Conservation (phyloP, 352 stramenopile species). For the Globisporangium okanoganense region DNA sequence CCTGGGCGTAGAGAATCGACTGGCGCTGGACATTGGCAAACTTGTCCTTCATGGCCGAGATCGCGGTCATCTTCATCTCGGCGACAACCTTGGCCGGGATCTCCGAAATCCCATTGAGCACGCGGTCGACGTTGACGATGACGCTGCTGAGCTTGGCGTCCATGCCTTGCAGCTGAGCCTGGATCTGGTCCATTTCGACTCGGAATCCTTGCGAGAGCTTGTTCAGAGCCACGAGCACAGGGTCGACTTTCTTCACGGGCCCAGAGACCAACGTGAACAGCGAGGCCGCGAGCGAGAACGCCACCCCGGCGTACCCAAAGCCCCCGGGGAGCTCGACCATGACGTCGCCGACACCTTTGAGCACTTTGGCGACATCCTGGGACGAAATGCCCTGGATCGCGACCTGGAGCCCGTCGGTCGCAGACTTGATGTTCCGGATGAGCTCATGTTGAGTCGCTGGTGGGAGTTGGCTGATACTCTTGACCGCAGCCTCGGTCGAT, state of each 20-base stretch:
- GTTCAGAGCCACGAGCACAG: conserved; percentile 26
- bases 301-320: conserved; percentile 33
- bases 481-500: conserved; percentile 16
- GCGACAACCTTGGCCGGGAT: conserved; percentile 38
- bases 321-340: conserved; percentile 27
- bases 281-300: conserved; percentile 41
- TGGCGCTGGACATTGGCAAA: conserved; percentile 30
- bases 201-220: conserved; percentile 24
- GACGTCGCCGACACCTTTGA: conserved; percentile 40
- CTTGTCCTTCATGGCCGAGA: conserved; percentile 48
- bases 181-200: conserved; percentile 26
- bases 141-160: conserved; percentile 23
- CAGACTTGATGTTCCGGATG: conserved; percentile 30
- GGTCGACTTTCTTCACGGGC: conserved; percentile 18
- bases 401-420: conserved; percentile 42
- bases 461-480: conserved; percentile 20
- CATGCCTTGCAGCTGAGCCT: conserved; percentile 21
- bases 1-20: conserved; percentile 27
- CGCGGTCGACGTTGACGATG: conserved; percentile 31
- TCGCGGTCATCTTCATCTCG: conserved; percentile 42
- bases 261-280: conserved; percentile 20
- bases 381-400: conserved; percentile 24
- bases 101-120: conserved; percentile 32
- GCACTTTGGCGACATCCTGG: conserved; percentile 29
- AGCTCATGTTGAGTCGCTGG: conserved; percentile 6